Percentiles rank a stretch among this genome's conserved stretches.
Conservation (phyloP, 768 basidiomycete species). For the Pleurotus citrinopileatus region DNA sequence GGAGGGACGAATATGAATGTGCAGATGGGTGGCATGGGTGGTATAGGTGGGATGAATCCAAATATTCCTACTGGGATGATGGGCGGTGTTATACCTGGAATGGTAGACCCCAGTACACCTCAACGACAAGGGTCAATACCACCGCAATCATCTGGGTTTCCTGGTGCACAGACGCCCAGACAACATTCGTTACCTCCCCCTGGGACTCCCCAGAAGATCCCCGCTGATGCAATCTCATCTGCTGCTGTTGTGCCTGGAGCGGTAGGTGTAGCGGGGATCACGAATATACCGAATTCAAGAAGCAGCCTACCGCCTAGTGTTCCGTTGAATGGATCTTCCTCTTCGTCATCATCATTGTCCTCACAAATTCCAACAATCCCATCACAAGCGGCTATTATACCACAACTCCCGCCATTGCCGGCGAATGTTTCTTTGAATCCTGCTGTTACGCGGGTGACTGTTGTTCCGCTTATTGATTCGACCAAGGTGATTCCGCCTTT, state of each 20-base stretch:
- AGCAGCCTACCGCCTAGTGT: constrained; percentile 8
- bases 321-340: constrained; percentile 10
- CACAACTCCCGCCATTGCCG: constrained; percentile 40
- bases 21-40: constrained; percentile 15
- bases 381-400: constrained; percentile 15
- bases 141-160: constrained; percentile 14
- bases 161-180: constrained; percentile 2
- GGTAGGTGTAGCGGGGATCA: too few species aligned
- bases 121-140: constrained; percentile 25
- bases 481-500: constrained; percentile 53
- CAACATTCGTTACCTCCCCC: constrained; percentile 7
- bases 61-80: constrained; percentile 9
- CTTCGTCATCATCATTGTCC: not conserved
- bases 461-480: constrained; percentile 59
- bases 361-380: constrained; percentile 6
- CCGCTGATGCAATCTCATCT: not conserved
- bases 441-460: constrained; percentile 54
- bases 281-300: not conserved
- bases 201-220: not conserved
- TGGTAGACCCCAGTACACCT: constrained; percentile 20
- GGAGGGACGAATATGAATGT: not conserved
- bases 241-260: not conserved
- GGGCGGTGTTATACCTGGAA: constrained; percentile 6
- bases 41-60: constrained; percentile 21
- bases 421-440: constrained; percentile 47